phyloP scores from a whole-genome alignment of 2,329 filamentous ascomycete genomes.

The Botrytis pseudocinerea region DNA sequence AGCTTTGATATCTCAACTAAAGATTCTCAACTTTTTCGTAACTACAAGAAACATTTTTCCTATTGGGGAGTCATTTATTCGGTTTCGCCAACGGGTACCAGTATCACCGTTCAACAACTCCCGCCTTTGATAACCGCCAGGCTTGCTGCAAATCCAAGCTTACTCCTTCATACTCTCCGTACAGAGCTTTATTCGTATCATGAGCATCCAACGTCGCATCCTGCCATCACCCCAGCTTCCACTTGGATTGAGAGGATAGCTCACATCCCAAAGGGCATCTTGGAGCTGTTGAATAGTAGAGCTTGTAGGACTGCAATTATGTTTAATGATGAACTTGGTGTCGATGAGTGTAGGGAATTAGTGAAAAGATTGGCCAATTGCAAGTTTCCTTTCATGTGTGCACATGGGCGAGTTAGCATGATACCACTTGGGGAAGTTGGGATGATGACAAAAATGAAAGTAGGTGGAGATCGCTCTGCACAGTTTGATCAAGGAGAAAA shows the following conservation, averaged over 20 bases:
- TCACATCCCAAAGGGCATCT: slow-evolving; percentile 70
- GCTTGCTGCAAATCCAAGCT: slow-evolving; percentile 68
- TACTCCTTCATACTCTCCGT: slow-evolving; percentile 74
- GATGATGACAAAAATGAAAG: background rate
- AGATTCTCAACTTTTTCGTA: slow-evolving; percentile 61
- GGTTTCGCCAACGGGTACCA: slow-evolving; percentile 7
- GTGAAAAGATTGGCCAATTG: slow-evolving; percentile 60
- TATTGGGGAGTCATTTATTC: slow-evolving; percentile 71
- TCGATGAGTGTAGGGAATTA: slow-evolving; percentile 58
- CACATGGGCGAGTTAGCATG: slow-evolving; percentile 72
- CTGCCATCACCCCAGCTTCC: slow-evolving; percentile 29
- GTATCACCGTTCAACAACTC: slow-evolving; percentile 56
- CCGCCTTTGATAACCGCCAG: slow-evolving; percentile 75
- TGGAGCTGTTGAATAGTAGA: slow-evolving; percentile 75
- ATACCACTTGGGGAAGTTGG: slow-evolving; percentile 58
- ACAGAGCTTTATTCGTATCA: slow-evolving; percentile 67
- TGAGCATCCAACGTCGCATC: slow-evolving; percentile 20
- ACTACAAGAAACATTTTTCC: slow-evolving; percentile 57
- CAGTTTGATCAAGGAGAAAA: background rate
- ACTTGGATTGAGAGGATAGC: slow-evolving; percentile 64
- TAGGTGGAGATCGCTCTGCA: too few relatives aligned
- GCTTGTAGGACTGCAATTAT: slow-evolving; percentile 80
- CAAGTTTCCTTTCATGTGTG: slow-evolving; percentile 78
- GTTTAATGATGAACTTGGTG: slow-evolving; percentile 73
- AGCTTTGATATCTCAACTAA: slow-evolving; percentile 62